phyloP scores from a whole-genome alignment of 495 filamentous ascomycete genomes.

The Lentithecium fluviatile region DNA sequence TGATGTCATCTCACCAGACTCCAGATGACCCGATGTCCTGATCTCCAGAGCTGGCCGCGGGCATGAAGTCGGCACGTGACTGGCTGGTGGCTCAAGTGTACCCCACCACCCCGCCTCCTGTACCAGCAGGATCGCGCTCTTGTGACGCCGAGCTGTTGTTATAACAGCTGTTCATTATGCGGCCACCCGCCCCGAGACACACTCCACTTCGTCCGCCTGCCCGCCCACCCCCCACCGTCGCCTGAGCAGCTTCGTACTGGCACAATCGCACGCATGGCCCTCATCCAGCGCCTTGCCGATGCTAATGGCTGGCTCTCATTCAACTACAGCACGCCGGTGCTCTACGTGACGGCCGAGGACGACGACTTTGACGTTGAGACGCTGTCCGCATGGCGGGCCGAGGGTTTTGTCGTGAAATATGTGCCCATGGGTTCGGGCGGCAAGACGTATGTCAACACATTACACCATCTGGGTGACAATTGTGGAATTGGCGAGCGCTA shows the following conservation, averaged over 20 bases:
- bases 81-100: neutral
- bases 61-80: no score
- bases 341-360: slow-evolving; percentile 65
- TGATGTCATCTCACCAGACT: no score
- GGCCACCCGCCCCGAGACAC: neutral
- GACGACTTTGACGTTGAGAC: slow-evolving; percentile 60
- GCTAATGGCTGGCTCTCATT: slow-evolving; percentile 36
- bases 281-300: slow-evolving; percentile 34
- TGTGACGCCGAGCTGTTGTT: neutral
- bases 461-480: slow-evolving; percentile 45
- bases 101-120: neutral
- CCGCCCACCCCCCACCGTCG: neutral
- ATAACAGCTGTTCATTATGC: neutral
- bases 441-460: slow-evolving; percentile 52
- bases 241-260: neutral
- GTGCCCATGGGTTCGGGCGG: slow-evolving; percentile 55
- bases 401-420: slow-evolving; percentile 67
- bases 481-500: slow-evolving; percentile 43
- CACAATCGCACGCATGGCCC: slow-evolving; percentile 23
- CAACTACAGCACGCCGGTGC: slow-evolving; percentile 47
- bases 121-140: neutral
- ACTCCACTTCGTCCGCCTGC: neutral
- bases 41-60: no score
- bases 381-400: slow-evolving; percentile 59
- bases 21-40: no score